A percentile compares a stretch with the other conserved stretches of the same genome.
Conservation (phyloP, 179 eudicot species). For the Heliamphora pulchella region DNA sequence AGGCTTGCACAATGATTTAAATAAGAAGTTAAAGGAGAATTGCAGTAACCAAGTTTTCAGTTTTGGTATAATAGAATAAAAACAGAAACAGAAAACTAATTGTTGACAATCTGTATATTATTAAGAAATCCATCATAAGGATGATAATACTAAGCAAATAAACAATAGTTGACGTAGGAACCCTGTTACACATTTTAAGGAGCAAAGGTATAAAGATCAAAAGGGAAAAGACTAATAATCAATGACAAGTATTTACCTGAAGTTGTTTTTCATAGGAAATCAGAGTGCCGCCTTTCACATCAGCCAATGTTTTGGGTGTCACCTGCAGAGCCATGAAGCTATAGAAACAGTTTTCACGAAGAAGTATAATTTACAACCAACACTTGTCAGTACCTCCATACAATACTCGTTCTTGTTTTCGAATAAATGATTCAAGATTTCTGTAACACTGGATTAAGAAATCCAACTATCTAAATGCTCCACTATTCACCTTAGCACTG, state of each 20-base stretch:
- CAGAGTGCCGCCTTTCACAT: slow-evolving; percentile 95
- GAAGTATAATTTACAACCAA: not conserved
- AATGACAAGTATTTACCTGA: slow-evolving; percentile 51
- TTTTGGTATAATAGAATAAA: too few relatives aligned
- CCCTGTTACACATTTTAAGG: not conserved
- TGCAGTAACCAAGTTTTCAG: too few relatives aligned
- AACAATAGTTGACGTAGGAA: not conserved
- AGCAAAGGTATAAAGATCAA: not conserved
- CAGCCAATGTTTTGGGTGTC: slow-evolving; percentile 95
- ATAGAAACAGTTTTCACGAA: not conserved
- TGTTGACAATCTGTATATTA: not conserved
- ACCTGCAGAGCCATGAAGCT: slow-evolving; percentile 42
- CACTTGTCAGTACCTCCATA: slow-evolving; percentile 68
- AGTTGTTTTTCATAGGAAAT: slow-evolving; percentile 94
- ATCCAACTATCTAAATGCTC: slow-evolving; percentile 7
- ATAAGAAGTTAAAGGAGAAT: too few relatives aligned
- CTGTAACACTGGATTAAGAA: slow-evolving; percentile 58
- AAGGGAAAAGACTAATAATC: not conserved
- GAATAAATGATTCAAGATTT: slow-evolving; percentile 83
- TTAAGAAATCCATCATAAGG: not conserved
- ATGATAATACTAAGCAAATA: not conserved
- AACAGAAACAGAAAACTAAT: too few relatives aligned
- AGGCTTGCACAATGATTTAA: not conserved
- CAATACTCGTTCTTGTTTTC: slow-evolving; percentile 91
- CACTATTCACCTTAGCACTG: not conserved